These are phyloP conservation scores for Trypanosomatidae sp. DNA, from an alignment of 208 protist species.

Conservation along the genomic window DNA sequence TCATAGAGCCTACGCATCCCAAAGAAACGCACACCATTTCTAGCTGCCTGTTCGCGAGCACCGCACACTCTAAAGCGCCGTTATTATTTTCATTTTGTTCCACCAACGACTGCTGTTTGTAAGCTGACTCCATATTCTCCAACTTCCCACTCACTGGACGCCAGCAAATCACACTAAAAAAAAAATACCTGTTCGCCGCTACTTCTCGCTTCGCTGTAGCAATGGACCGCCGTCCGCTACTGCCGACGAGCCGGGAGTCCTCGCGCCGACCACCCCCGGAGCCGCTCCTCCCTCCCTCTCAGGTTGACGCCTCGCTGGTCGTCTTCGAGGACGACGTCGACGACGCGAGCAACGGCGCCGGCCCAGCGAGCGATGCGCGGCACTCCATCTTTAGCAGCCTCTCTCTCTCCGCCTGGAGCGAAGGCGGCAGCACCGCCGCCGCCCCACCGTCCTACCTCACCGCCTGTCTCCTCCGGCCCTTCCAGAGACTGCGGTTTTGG, in stretches of 20 bases:
- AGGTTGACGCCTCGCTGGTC: background rate
- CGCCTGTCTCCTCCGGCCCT: conserved; percentile 11
- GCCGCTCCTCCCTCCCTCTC: background rate
- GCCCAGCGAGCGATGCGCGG: conserved; percentile 16
- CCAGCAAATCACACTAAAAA: too few species aligned
- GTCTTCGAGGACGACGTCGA: conserved; percentile 11
- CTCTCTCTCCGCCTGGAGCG: conserved; percentile 15
- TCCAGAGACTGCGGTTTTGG: conserved; percentile 19
- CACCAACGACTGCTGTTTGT: too few species aligned
- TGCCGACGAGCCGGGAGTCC: conserved; percentile 3
- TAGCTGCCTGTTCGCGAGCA: too few species aligned
- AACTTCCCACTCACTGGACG: too few species aligned
- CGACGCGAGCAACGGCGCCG: conserved; percentile 3
- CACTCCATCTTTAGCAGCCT: conserved; percentile 22
- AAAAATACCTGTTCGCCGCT: too few species aligned
- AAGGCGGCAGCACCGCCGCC: background rate
- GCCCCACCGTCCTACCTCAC: background rate
- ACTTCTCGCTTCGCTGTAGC: background rate
- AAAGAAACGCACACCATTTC: too few species aligned
- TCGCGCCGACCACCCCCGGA: too few species aligned
- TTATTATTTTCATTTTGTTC: too few species aligned
- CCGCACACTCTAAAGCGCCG: too few species aligned
- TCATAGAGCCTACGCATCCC: too few species aligned
- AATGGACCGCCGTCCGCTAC: conserved; percentile 13
- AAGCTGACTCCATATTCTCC: too few species aligned